Conservation (phyloP, 2,329 filamentous ascomycete genomes). For the Arachnopeziza araneosa region DNA sequence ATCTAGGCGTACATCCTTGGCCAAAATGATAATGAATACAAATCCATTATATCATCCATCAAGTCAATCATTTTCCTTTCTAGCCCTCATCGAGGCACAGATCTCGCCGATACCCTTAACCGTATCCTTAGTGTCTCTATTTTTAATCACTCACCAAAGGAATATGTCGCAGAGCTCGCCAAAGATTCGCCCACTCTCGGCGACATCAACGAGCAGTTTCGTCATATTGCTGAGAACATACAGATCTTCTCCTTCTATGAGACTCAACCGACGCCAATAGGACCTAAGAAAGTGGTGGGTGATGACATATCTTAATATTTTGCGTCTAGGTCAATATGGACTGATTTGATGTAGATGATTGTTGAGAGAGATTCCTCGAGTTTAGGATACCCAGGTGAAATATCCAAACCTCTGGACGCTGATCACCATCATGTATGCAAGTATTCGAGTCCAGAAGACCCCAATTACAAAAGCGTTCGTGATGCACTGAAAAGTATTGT, state of each 20-base stretch:
- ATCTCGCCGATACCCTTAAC: slow-evolving; percentile 34
- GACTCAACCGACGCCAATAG: slow-evolving; percentile 31
- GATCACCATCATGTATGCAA: slow-evolving; percentile 33
- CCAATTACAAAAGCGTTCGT: slow-evolving; percentile 15
- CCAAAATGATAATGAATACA: slow-evolving; percentile 25
- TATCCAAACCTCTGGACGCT: slow-evolving; percentile 21
- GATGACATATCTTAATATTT: background rate
- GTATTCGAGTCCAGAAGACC: slow-evolving; percentile 24
- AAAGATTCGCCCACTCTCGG: slow-evolving; percentile 32
- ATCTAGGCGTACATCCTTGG: slow-evolving; percentile 17
- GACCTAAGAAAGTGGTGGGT: slow-evolving; percentile 9
- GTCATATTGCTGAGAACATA: slow-evolving; percentile 32
- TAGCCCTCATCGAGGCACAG: slow-evolving; percentile 38
- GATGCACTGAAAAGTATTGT: slow-evolving; percentile 7
- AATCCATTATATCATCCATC: slow-evolving; percentile 27
- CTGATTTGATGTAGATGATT: slow-evolving; percentile 15
- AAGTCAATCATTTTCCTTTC: slow-evolving; percentile 36
- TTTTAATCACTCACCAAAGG: slow-evolving; percentile 26
- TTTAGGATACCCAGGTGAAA: slow-evolving; percentile 23
- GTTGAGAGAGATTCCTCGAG: slow-evolving; percentile 27
- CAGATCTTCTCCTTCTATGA: slow-evolving; percentile 42
- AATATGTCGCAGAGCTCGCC: slow-evolving; percentile 36
- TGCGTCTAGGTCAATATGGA: background rate
- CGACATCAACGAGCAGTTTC: slow-evolving; percentile 41
- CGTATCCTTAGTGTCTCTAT: slow-evolving; percentile 29